Evolutionary conservation across 1,284 basidiomycete genomes (phyloP), one percentile per base, ranked within the genome.

Genomic region (Boletellus deceptivus): DNA sequence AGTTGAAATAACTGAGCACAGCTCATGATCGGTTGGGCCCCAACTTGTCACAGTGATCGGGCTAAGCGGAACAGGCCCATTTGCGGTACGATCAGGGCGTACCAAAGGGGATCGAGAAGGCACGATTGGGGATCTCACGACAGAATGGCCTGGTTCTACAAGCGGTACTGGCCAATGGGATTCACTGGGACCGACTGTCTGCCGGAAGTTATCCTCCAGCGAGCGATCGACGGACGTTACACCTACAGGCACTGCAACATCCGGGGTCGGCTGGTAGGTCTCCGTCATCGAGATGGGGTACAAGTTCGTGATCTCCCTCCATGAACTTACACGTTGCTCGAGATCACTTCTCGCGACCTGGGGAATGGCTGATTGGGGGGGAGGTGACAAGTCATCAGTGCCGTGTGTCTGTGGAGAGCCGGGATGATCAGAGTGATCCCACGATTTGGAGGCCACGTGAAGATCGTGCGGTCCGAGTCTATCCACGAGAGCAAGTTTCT

Each of bases 131-230:
- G 73, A 75, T 36, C 70, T 62, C 27, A 65, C 59, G 36, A 71
- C 65, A 49, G 69, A 69, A 57, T 77, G 76, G 18, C 68, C 71
- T 24, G 86, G 85, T 5, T 84, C 84, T 2, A 63, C 68, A 13
- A 86, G 86, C 5, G 83, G 81, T 17, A 83, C 72, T 5, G 85
- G 84, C 82, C 84, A 90, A 11, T 73, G 62, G 59, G 76, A 88
- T 57, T 88, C 84, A 37, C 82, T 80, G 20, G 85, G 63, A 55
- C 83, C 76, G 39, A 20, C 22, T 17, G 20, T 45, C 35, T 53
- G 40, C 13, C 3, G 41, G 22, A 37, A 37, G 31, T 52, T 35
- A 33, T n/a, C 39, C 29, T 48, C 58, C 16, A 64, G 39, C n/a
- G 59, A 50, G 20, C 62, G 63, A 18, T 60, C 54, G 24, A 57